Evolutionary conservation across 2,329 filamentous ascomycete genomes (phyloP).

Genomic region (Helicocarpus griseus): DNA sequence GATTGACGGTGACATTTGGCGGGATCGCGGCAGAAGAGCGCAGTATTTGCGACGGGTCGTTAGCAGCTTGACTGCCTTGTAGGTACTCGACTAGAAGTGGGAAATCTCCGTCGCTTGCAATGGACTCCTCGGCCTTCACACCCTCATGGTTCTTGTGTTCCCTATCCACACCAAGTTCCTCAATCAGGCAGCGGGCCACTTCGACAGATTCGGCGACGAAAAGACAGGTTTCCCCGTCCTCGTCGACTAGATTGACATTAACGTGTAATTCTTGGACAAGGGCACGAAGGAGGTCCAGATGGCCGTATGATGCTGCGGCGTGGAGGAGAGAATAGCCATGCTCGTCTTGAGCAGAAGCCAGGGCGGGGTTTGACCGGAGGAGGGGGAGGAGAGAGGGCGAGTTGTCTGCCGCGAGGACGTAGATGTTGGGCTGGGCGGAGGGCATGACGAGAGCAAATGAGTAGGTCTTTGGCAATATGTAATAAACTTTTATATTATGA

Average conservation of each 20-base stretch:
- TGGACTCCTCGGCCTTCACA: slow-evolving; percentile 69
- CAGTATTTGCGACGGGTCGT: slow-evolving; percentile 24
- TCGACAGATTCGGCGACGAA: slow-evolving; percentile 81
- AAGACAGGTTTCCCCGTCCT: slow-evolving; percentile 88
- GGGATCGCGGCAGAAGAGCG: slow-evolving; percentile 55
- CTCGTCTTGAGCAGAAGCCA: slow-evolving; percentile 73
- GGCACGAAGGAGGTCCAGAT: slow-evolving; percentile 65
- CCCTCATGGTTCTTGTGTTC: slow-evolving; percentile 61
- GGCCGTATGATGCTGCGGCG: slow-evolving; percentile 85
- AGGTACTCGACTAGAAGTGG: slow-evolving; percentile 68
- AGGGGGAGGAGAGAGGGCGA: slow-evolving; percentile 62
- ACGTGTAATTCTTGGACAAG: slow-evolving; percentile 70
- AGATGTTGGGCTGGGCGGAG: slow-evolving; percentile 46
- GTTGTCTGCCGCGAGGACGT: slow-evolving; percentile 73
- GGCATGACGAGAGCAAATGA: background rate
- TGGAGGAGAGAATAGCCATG: slow-evolving; percentile 93
- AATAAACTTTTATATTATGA: too few species aligned
- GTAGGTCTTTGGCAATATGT: too few species aligned
- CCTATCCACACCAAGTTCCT: slow-evolving; percentile 67
- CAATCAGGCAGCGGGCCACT: slow-evolving; percentile 68
- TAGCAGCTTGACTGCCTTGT: slow-evolving; percentile 25
- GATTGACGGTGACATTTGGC: slow-evolving; percentile 63
- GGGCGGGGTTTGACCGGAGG: slow-evolving; percentile 61
- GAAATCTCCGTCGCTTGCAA: slow-evolving; percentile 68
- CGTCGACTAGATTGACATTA: slow-evolving; percentile 71